These are phyloP conservation scores for Warburgia ugandensis DNA, from an alignment of 164 flowering plant species.

Conservation along the genomic window DNA sequence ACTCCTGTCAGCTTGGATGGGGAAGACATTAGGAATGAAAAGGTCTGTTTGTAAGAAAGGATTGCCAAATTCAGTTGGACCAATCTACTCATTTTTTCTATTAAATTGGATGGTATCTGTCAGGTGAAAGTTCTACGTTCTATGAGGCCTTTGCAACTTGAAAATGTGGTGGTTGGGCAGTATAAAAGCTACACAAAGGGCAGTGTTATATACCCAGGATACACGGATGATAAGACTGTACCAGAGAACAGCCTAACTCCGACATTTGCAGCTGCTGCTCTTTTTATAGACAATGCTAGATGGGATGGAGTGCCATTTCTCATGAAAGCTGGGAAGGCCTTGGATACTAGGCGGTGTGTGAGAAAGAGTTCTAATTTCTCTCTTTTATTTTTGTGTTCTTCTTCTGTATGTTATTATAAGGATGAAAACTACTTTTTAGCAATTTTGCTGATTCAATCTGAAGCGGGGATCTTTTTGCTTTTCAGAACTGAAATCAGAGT, in stretches of 20 bases:
- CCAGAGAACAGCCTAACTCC: slow-evolving; percentile 71
- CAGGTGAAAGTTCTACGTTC: slow-evolving; percentile 95
- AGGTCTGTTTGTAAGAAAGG: too few species aligned
- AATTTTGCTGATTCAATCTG: not conserved
- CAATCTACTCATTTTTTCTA: too few species aligned
- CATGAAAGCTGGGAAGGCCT: slow-evolving; percentile 94
- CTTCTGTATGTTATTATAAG: too few species aligned
- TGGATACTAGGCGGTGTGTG: slow-evolving; percentile 62
- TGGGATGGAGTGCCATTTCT: slow-evolving; percentile 96
- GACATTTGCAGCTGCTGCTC: slow-evolving; percentile 94
- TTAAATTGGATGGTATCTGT: too few species aligned
- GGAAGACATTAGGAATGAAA: slow-evolving; percentile 92
- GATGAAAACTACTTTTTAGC: too few species aligned
- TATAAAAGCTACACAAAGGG: slow-evolving; percentile 86
- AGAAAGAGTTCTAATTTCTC: slow-evolving; percentile 44
- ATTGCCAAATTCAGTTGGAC: too few species aligned
- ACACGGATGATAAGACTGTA: slow-evolving; percentile 85
- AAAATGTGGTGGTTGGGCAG: slow-evolving; percentile 79
- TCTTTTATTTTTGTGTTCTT: too few species aligned
- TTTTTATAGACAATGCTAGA: slow-evolving; percentile 82
- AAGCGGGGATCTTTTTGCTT: not conserved
- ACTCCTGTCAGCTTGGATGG: slow-evolving; percentile 94
- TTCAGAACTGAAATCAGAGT: slow-evolving; percentile 91
- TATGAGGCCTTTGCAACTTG: slow-evolving; percentile 67
- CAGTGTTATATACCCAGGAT: slow-evolving; percentile 65